Evolutionary conservation across 139 green algal genomes (phyloP).

Genomic region (Chlamydomonas eustigma): DNA sequence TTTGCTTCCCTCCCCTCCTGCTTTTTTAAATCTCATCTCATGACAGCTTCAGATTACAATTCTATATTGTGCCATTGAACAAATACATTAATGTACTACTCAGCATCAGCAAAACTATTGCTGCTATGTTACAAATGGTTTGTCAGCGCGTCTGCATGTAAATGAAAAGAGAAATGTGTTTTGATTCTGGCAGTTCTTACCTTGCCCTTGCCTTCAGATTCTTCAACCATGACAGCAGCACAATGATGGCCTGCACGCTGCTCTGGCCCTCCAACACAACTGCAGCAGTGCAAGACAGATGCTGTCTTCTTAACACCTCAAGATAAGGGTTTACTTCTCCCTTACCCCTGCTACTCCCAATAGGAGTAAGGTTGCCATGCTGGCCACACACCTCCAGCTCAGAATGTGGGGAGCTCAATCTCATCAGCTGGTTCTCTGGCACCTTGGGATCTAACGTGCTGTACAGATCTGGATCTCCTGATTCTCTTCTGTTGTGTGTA

Average conservation of each 20-base stretch:
- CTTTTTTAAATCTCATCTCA: too few species aligned
- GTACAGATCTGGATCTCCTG: neutral
- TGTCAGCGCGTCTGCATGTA: neutral
- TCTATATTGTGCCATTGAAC: too few species aligned
- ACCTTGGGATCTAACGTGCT: neutral
- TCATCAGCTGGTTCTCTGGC: neutral
- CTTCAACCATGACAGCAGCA: neutral
- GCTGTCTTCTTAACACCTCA: neutral
- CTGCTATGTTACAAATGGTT: neutral
- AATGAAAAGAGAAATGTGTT: neutral
- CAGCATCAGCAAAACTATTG: neutral
- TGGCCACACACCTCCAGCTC: neutral
- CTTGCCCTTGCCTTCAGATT: neutral
- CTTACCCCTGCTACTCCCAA: neutral
- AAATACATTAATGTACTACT: too few species aligned
- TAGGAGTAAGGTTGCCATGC: neutral
- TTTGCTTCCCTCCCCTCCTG: too few species aligned
- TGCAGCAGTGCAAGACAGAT: neutral
- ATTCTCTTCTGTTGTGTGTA: neutral
- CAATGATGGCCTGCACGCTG: neutral
- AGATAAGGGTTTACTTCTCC: neutral
- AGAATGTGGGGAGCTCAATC: neutral
- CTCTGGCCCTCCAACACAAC: neutral
- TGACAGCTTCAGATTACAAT: neutral
- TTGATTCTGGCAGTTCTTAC: neutral